phyloP scores from a whole-genome alignment of 768 basidiomycete species.

The Suillus subalutaceus region DNA sequence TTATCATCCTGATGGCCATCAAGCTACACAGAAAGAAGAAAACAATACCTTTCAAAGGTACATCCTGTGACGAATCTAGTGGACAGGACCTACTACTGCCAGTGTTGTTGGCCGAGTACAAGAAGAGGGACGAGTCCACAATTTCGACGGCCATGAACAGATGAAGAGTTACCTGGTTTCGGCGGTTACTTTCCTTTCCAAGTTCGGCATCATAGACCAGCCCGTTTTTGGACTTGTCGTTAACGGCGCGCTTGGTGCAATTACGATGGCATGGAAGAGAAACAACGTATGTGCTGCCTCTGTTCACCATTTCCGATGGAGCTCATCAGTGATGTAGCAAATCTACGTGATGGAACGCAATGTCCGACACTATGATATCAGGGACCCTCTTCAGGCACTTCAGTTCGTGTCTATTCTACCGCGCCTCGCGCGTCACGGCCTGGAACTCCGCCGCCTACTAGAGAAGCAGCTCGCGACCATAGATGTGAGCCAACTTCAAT shows the following conservation, averaged over 20 bases:
- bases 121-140: not conserved
- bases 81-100: slow-evolving; percentile 1
- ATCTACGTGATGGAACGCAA: not conserved
- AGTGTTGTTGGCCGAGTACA: not conserved
- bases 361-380: not conserved
- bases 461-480: too few relatives aligned
- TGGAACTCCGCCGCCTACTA: not conserved
- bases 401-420: not conserved
- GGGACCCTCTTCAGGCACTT: not conserved
- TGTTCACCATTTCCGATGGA: not conserved
- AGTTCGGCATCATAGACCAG: not conserved
- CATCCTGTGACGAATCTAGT: too few relatives aligned
- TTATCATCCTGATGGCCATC: not conserved
- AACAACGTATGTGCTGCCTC: not conserved
- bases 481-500: not conserved
- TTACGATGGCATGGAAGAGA: not conserved
- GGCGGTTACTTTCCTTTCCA: not conserved
- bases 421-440: not conserved
- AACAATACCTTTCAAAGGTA: not conserved
- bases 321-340: not conserved
- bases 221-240: slow-evolving; percentile 5
- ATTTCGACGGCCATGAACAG: not conserved
- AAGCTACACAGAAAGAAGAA: not conserved
- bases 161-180: not conserved
- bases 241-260: not conserved